phyloP scores from a whole-genome alignment of 352 stramenopile species.

The Plasmopara muralis region DNA sequence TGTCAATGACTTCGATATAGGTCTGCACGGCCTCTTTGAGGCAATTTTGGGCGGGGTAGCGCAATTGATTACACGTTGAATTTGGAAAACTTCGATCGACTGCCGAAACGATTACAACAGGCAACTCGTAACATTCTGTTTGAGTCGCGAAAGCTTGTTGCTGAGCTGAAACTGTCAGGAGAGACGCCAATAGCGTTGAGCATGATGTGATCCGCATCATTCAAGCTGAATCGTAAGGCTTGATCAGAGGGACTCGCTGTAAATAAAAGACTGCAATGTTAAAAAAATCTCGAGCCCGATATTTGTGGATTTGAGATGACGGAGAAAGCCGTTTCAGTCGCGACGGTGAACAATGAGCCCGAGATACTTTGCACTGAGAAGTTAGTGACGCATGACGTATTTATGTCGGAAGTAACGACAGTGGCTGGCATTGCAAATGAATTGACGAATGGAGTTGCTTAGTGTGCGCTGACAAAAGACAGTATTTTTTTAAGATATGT shows the following conservation, averaged over 20 bases:
- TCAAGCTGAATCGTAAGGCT: neutral
- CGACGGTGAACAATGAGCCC: neutral
- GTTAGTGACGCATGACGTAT: neutral
- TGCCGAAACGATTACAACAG: constrained; percentile 58
- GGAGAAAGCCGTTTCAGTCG: neutral
- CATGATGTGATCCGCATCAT: neutral
- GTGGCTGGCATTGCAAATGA: neutral
- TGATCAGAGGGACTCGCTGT: neutral
- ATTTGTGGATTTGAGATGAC: neutral
- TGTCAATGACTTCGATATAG: constrained; percentile 58
- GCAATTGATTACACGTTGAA: constrained; percentile 60
- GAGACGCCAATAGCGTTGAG: constrained; percentile 15
- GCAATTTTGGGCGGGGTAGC: constrained; percentile 59
- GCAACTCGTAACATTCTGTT: constrained; percentile 59
- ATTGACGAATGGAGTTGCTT: neutral
- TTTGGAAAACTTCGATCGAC: constrained; percentile 51
- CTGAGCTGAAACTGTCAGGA: constrained; percentile 10
- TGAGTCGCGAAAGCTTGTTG: constrained; percentile 11
- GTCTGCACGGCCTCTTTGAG: constrained; percentile 49
- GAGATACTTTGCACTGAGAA: neutral
- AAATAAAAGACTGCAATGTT: constrained; percentile 15
- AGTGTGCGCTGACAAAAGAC: no score
- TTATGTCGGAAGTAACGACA: neutral
- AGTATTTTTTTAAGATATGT: neutral
- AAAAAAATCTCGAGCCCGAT: constrained; percentile 5